Evolutionary conservation across 1,284 basidiomycete species (phyloP).

Genomic region (Malassezia vespertilionis): DNA sequence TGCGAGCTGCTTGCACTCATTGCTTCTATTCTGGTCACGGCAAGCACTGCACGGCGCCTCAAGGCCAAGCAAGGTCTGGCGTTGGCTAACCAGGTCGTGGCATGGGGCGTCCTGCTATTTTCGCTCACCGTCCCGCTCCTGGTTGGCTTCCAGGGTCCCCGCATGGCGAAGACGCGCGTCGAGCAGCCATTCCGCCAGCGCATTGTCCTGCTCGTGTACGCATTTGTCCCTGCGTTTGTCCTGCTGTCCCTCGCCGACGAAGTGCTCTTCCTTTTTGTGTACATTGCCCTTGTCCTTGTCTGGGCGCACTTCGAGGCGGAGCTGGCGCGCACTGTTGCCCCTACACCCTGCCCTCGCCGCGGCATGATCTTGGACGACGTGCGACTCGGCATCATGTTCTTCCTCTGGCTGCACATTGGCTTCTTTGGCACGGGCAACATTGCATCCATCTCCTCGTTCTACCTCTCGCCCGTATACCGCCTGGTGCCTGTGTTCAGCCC

Average conservation of each 20-base stretch:
- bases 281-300: constrained; percentile 56
- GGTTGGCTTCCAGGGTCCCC: constrained; percentile 44
- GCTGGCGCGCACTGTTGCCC: constrained; percentile 12
- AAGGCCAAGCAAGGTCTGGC: constrained; percentile 62
- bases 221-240: constrained; percentile 66
- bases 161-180: constrained; percentile 17
- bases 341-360: constrained; percentile 4
- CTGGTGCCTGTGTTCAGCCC: constrained; percentile 76
- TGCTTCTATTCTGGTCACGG: constrained; percentile 47
- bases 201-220: constrained; percentile 45
- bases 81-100: constrained; percentile 55
- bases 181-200: constrained; percentile 38
- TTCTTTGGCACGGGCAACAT: constrained; percentile 74
- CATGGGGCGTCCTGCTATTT: constrained; percentile 57
- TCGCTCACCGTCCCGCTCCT: constrained; percentile 27
- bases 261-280: constrained; percentile 66
- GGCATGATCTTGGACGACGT: constrained; percentile 58
- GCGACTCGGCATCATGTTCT: constrained; percentile 66
- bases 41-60: constrained; percentile 56
- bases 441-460: constrained; percentile 78
- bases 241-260: constrained; percentile 73
- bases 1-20: constrained; percentile 50
- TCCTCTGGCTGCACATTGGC: constrained; percentile 75
- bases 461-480: constrained; percentile 77
- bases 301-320: constrained; percentile 62